Percentiles rank a stretch among this genome's conserved stretches.
Conservation (phyloP, 2,329 filamentous ascomycete genomes). For the Aplosporella prunicola region DNA sequence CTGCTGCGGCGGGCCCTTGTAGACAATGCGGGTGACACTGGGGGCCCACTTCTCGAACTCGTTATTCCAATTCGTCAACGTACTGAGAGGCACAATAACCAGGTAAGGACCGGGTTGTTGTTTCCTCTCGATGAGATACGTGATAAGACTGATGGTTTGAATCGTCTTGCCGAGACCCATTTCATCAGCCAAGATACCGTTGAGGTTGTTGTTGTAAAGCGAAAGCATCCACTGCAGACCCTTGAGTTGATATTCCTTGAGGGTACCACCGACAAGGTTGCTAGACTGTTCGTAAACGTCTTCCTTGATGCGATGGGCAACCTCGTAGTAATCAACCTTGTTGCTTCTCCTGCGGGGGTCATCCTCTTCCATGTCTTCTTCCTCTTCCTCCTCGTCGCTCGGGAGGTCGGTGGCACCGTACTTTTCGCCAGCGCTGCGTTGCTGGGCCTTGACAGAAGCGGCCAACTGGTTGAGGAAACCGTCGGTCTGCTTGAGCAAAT, state of each 20-base stretch:
- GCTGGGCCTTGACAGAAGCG: constrained; percentile 86
- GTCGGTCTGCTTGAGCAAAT: constrained; percentile 92
- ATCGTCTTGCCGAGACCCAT: constrained; percentile 99
- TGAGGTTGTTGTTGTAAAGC: constrained; percentile 98
- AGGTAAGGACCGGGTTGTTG: constrained; percentile 84
- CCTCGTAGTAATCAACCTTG: constrained; percentile 98
- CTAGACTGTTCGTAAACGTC: constrained; percentile 73
- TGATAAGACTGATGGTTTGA: constrained; percentile 95
- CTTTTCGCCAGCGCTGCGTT: constrained; percentile 68
- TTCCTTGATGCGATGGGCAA: constrained; percentile 92
- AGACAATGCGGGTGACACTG: constrained; percentile 75
- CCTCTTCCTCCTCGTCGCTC: constrained; percentile 52
- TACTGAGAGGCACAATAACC: constrained; percentile 94
- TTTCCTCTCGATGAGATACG: constrained; percentile 94
- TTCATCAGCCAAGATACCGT: constrained; percentile 95
- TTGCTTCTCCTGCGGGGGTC: constrained; percentile 56
- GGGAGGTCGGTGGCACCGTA: constrained; percentile 58
- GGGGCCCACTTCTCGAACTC: constrained; percentile 99
- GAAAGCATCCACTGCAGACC: constrained; percentile 99
- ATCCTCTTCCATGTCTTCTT: constrained; percentile 58
- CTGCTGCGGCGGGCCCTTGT: constrained; percentile 85
- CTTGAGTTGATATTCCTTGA: constrained; percentile 98
- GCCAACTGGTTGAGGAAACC: constrained; percentile 95
- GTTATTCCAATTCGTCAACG: constrained; percentile 94
- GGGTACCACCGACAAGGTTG: constrained; percentile 80